These are phyloP conservation scores for Anethum foeniculum DNA, from an alignment of 140 eudicot genomes.

Conservation along the genomic window DNA sequence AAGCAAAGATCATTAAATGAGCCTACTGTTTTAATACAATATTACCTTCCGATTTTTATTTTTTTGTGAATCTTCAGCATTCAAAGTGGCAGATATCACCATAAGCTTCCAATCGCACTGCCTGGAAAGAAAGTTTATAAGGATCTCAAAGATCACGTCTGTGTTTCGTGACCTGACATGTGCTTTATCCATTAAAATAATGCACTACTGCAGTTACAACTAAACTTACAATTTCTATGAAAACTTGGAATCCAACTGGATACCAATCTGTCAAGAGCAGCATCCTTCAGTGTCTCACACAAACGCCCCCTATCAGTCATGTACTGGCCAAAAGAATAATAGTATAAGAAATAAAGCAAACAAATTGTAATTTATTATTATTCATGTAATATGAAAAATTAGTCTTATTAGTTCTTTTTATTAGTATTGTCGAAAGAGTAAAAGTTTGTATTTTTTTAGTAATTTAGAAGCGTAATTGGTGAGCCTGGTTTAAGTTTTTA, in stretches of 20 bases:
- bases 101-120: conserved; percentile 91
- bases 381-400: neutral
- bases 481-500: no score
- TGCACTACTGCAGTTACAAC: conserved; percentile 31
- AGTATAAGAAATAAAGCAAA: neutral
- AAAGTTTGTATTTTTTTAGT: no score
- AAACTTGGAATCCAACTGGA: neutral
- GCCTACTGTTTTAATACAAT: no score
- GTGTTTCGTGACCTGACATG: conserved; percentile 87
- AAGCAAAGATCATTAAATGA: no score
- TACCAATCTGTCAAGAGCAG: conserved; percentile 93
- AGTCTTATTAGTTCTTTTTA: no score
- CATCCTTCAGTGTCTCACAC: conserved; percentile 81
- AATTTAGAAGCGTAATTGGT: no score
- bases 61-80: conserved; percentile 71
- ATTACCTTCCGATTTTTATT: conserved; percentile 54
- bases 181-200: conserved; percentile 98
- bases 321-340: conserved; percentile 45
- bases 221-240: neutral
- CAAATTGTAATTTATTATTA: neutral
- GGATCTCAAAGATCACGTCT: conserved; percentile 84
- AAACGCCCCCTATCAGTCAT: conserved; percentile 92
- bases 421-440: no score
- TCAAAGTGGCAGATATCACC: conserved; percentile 93
- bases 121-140: conserved; percentile 63